phyloP scores from a whole-genome alignment of 805 yeast genomes.

The Priceomyces medius region DNA sequence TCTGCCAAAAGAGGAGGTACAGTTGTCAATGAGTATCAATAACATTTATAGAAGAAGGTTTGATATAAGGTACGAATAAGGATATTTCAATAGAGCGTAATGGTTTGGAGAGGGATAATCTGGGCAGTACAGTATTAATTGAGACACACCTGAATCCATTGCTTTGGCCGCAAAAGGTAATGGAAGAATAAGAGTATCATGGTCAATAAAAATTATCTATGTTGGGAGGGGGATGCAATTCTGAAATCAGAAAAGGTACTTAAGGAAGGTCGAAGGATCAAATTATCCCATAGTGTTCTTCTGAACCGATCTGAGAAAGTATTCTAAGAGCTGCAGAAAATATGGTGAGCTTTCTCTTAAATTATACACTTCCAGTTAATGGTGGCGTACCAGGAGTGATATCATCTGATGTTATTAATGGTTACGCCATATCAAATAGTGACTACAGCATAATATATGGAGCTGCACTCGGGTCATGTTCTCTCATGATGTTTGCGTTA shows the following conservation, averaged over 20 bases:
- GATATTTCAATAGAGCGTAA: neutral
- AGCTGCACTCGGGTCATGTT: slow-evolving; percentile 16
- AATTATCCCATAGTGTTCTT: no score
- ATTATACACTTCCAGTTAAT: slow-evolving; percentile 12
- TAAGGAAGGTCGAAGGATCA: neutral
- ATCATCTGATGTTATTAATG: slow-evolving; percentile 14
- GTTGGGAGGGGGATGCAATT: no score
- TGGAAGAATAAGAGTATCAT: neutral
- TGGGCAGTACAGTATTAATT: neutral
- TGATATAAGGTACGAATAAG: neutral
- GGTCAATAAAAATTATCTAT: no score
- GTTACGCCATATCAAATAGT: slow-evolving; percentile 7
- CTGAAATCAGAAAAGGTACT: neutral
- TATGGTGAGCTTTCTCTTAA: slow-evolving; percentile 10
- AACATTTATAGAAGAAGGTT: neutral
- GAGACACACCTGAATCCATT: slow-evolving; percentile 1
- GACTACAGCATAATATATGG: slow-evolving; percentile 15
- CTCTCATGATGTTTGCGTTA: slow-evolving; percentile 13
- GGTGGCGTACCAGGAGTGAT: slow-evolving; percentile 8
- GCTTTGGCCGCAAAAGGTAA: slow-evolving; percentile 1
- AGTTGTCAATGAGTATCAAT: no score
- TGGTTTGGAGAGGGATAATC: neutral
- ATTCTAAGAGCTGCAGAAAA: no score
- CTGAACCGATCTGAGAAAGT: no score
- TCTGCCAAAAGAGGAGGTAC: no score